Percentiles rank a stretch among this genome's conserved stretches.
Conservation (phyloP, 139 green algal genomes). For the Desmodesmus armatus region DNA sequence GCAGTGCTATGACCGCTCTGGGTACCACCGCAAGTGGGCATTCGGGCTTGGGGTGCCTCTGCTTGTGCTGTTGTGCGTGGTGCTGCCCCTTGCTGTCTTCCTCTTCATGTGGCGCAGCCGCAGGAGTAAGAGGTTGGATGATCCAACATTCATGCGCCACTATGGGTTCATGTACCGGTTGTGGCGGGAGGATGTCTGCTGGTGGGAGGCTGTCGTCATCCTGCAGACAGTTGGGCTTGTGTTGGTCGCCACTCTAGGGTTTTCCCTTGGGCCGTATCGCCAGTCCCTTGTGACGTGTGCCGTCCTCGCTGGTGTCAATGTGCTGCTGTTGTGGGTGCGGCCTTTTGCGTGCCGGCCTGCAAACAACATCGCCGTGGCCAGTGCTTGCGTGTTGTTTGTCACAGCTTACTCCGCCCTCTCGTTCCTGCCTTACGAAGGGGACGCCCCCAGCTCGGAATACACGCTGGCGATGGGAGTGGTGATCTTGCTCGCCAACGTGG, state of each 20-base stretch:
- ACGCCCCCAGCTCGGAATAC: too few relatives aligned
- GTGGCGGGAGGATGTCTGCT: background rate
- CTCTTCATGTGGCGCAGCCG: background rate
- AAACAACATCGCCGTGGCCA: background rate
- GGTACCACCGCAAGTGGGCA: background rate
- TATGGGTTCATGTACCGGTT: background rate
- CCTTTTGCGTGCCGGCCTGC: background rate
- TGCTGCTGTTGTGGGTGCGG: background rate
- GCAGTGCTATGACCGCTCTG: background rate
- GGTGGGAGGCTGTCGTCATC: background rate
- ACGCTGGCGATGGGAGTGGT: too few relatives aligned
- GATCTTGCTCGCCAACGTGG: too few relatives aligned
- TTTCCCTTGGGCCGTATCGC: background rate
- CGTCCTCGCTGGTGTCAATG: background rate
- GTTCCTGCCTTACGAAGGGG: background rate
- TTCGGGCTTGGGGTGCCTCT: background rate
- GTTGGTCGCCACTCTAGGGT: background rate
- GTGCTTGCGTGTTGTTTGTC: background rate
- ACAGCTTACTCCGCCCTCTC: background rate
- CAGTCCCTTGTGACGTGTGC: background rate
- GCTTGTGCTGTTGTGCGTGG: background rate
- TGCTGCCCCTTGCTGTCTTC: background rate
- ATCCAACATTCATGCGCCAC: background rate
- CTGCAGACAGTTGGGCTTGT: background rate
- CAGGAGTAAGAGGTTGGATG: background rate